Evolutionary conservation across 352 stramenopile species (phyloP).

Genomic region (Peronosclerospora sorghi): DNA sequence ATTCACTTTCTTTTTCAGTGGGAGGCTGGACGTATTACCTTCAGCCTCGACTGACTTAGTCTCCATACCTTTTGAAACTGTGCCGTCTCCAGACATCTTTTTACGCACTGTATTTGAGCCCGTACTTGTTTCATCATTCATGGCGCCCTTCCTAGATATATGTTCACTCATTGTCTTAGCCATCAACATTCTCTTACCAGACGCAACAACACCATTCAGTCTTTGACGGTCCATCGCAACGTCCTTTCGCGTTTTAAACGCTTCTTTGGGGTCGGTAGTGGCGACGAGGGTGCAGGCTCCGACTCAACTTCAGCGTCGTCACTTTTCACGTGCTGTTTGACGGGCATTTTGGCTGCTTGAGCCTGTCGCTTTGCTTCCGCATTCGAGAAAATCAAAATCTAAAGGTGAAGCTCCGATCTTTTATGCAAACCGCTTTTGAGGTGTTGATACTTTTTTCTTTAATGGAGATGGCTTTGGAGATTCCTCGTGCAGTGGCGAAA

Average conservation of each 20-base stretch:
- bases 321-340: slow-evolving; percentile 11
- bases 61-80: not conserved
- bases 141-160: slow-evolving; percentile 4
- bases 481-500: slow-evolving; percentile 28
- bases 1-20: slow-evolving; percentile 10
- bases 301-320: slow-evolving; percentile 14
- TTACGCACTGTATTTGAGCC: not conserved
- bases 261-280: slow-evolving; percentile 17
- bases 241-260: slow-evolving; percentile 27
- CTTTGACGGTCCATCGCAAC: slow-evolving; percentile 7
- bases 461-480: slow-evolving; percentile 10
- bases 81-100: slow-evolving; percentile 1
- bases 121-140: slow-evolving; percentile 3
- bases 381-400: slow-evolving; percentile 46
- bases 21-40: not conserved
- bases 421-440: slow-evolving; percentile 18
- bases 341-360: slow-evolving; percentile 13
- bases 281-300: slow-evolving; percentile 10
- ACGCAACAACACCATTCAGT: not conserved
- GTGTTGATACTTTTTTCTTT: slow-evolving; percentile 11
- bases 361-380: slow-evolving; percentile 26
- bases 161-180: slow-evolving; percentile 6
- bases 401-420: slow-evolving; percentile 11
- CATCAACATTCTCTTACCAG: slow-evolving; percentile 9
- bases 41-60: slow-evolving; percentile 5